phyloP scores from a whole-genome alignment of 2,329 filamentous ascomycete species.

The Dactylellina sp. region DNA sequence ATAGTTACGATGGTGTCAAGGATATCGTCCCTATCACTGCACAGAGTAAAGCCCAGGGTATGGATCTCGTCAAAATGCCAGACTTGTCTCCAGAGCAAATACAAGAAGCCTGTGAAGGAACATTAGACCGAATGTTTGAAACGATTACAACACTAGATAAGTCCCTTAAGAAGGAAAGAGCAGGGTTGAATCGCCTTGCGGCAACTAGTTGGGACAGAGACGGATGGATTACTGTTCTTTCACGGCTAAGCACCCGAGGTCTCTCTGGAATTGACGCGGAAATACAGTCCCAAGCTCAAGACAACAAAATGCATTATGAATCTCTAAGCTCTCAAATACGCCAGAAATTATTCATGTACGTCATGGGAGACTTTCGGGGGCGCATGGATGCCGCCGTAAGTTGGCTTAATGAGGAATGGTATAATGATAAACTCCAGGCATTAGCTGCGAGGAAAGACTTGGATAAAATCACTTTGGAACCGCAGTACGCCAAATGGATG shows the following conservation, averaged over 20 bases:
- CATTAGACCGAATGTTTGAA: constrained; percentile 80
- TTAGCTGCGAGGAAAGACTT: constrained; percentile 63
- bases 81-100: constrained; percentile 78
- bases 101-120: constrained; percentile 78
- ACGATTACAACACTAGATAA: constrained; percentile 81
- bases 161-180: constrained; percentile 71
- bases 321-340: constrained; percentile 77
- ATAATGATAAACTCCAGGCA: constrained; percentile 78
- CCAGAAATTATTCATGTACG: constrained; percentile 82
- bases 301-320: constrained; percentile 61
- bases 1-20: constrained; percentile 54
- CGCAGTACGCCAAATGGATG: constrained; percentile 83
- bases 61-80: constrained; percentile 68
- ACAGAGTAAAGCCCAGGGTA: constrained; percentile 70
- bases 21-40: constrained; percentile 62
- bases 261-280: constrained; percentile 70
- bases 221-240: constrained; percentile 89
- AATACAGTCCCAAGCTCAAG: constrained; percentile 71
- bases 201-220: constrained; percentile 86
- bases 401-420: constrained; percentile 99
- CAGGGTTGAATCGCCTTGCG: constrained; percentile 84
- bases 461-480: constrained; percentile 65
- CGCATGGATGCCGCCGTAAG: constrained; percentile 90
- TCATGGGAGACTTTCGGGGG: constrained; percentile 90
- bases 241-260: constrained; percentile 84